Conservation (phyloP, 805 yeast genomes). For the Metschnikowia amazonensis region DNA sequence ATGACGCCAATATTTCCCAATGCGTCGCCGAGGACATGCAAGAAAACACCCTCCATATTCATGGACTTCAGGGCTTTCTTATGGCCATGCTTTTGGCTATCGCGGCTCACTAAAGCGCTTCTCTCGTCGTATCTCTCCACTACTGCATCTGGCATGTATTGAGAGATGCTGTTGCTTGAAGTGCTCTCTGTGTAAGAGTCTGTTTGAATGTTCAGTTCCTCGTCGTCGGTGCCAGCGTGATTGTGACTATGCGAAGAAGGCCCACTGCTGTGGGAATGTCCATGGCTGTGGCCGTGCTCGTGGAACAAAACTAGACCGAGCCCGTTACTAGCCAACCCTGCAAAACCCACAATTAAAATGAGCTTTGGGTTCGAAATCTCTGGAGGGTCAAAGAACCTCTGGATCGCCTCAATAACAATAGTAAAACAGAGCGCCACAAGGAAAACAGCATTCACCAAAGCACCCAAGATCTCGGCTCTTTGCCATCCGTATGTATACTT, state of each 20-base stretch:
- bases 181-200: slow-evolving; percentile 15
- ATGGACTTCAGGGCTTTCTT: slow-evolving; percentile 49
- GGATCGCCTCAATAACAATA: slow-evolving; percentile 87
- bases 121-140: slow-evolving; percentile 41
- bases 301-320: slow-evolving; percentile 86
- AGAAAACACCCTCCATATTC: slow-evolving; percentile 95
- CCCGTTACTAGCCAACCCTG: slow-evolving; percentile 79
- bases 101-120: slow-evolving; percentile 28
- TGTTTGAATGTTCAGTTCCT: slow-evolving; percentile 10
- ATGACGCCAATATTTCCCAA: slow-evolving; percentile 94
- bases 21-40: slow-evolving; percentile 95
- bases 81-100: slow-evolving; percentile 14
- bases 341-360: slow-evolving; percentile 74
- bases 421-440: slow-evolving; percentile 88
- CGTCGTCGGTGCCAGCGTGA: slow-evolving; percentile 31
- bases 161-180: slow-evolving; percentile 28
- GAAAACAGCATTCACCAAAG: slow-evolving; percentile 89
- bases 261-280: slow-evolving; percentile 15
- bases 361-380: slow-evolving; percentile 77
- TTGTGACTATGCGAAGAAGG: slow-evolving; percentile 17
- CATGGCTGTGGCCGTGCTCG: slow-evolving; percentile 52
- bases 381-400: slow-evolving; percentile 79
- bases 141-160: slow-evolving; percentile 45
- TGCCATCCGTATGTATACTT: slow-evolving; percentile 97
- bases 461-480: slow-evolving; percentile 95